Evolutionary conservation across 352 stramenopile genomes (phyloP).

Genomic region (Nothophytophthora sp.): DNA sequence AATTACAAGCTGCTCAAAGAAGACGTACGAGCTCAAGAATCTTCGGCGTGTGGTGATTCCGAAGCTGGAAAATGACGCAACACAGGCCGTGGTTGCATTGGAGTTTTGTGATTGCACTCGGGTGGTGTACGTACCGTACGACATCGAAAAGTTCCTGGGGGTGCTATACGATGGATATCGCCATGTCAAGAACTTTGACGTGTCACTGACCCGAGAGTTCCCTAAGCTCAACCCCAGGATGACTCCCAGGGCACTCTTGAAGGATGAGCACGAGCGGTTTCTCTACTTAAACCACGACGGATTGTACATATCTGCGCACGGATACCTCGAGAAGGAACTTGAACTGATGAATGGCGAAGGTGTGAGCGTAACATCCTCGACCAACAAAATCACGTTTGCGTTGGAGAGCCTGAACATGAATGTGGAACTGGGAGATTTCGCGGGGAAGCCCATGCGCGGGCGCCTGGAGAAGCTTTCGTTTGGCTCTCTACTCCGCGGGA

Average conservation of each 20-base stretch:
- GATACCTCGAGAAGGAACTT: constrained; percentile 57
- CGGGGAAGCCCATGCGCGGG: constrained; percentile 36
- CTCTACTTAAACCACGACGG: constrained; percentile 68
- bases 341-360: constrained; percentile 53
- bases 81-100: constrained; percentile 50
- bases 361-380: constrained; percentile 36
- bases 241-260: constrained; percentile 49
- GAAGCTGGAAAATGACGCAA: constrained; percentile 21
- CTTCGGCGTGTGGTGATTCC: constrained; percentile 56
- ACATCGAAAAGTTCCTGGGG: constrained; percentile 60
- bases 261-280: constrained; percentile 47
- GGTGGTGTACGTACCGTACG: constrained; percentile 57
- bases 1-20: constrained; percentile 45
- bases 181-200: constrained; percentile 57
- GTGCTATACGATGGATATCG: constrained; percentile 74
- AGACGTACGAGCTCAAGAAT: constrained; percentile 56
- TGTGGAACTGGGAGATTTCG: constrained; percentile 64
- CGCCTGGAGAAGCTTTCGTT: constrained; percentile 67
- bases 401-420: constrained; percentile 80
- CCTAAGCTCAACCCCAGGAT: constrained; percentile 67
- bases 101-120: constrained; percentile 70
- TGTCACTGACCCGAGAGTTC: constrained; percentile 68
- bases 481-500: constrained; percentile 42
- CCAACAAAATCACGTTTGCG: constrained; percentile 67
- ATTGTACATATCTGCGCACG: constrained; percentile 56